A percentile compares a stretch with the other conserved stretches of the same genome.
Conservation (phyloP, 805 yeast genomes). For the Candida qinlingensis region DNA sequence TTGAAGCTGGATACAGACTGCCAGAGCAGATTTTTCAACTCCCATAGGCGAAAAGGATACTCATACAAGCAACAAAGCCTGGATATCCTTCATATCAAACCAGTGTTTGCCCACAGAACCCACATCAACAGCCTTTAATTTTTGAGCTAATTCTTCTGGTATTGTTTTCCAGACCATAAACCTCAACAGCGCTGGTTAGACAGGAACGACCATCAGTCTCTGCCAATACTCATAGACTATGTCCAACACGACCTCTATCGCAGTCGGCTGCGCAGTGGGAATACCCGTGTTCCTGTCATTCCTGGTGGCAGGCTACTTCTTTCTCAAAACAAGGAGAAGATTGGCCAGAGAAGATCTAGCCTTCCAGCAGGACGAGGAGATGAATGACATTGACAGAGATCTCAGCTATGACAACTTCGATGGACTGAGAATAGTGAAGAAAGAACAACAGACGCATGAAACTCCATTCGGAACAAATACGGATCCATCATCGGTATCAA, state of each 20-base stretch:
- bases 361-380: constrained; percentile 26
- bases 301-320: constrained; percentile 29
- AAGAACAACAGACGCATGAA: neutral
- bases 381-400: constrained; percentile 33
- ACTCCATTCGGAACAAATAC: neutral
- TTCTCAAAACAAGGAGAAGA: constrained; percentile 34
- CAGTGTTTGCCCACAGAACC: too few relatives aligned
- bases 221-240: neutral
- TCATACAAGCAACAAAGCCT: too few relatives aligned
- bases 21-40: too few relatives aligned
- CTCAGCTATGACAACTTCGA: constrained; percentile 27
- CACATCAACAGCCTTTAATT: too few relatives aligned
- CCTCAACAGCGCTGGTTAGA: too few relatives aligned
- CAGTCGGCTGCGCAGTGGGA: constrained; percentile 52
- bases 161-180: too few relatives aligned
- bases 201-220: too few relatives aligned
- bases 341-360: constrained; percentile 33
- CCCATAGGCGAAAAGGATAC: too few relatives aligned
- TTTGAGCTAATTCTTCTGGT: too few relatives aligned
- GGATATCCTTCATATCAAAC: too few relatives aligned
- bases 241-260: constrained; percentile 24
- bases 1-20: too few relatives aligned
- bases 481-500: constrained; percentile 5
- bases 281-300: constrained; percentile 40
- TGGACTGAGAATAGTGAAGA: constrained; percentile 17